Conservation (phyloP, 768 basidiomycete species). For the Serendipita sp. region DNA sequence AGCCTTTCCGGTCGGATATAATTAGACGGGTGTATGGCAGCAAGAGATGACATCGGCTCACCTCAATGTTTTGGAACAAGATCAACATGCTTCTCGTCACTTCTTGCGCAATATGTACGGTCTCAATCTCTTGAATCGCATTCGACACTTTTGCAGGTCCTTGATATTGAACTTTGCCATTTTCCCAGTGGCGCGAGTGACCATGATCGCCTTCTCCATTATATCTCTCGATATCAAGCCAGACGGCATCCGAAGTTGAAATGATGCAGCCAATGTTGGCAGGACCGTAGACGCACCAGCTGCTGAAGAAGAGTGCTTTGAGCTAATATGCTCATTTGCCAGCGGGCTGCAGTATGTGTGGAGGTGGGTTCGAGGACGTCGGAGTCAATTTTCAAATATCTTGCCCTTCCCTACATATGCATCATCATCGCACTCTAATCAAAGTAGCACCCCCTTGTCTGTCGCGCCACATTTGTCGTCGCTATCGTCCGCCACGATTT, state of each 20-base stretch:
- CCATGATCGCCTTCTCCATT: constrained; percentile 7
- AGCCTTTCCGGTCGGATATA: constrained; percentile 32
- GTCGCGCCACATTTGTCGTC: constrained; percentile 35
- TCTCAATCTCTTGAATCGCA: constrained; percentile 38
- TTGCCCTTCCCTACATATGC: not conserved
- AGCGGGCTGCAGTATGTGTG: not conserved
- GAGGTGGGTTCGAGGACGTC: not conserved
- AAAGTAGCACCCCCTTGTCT: not conserved
- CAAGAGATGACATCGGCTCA: constrained; percentile 21
- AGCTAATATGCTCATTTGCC: not conserved
- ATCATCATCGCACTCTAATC: constrained; percentile 38
- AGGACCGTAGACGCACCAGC: constrained; percentile 15
- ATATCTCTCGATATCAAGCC: constrained; percentile 16
- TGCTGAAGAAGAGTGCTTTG: constrained; percentile 12
- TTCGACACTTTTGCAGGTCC: constrained; percentile 43
- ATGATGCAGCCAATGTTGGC: constrained; percentile 16
- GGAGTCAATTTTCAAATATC: not conserved
- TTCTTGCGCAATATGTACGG: constrained; percentile 64
- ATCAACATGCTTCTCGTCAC: constrained; percentile 60
- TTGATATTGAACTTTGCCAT: constrained; percentile 41
- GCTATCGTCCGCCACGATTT: constrained; percentile 39
- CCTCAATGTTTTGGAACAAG: constrained; percentile 62
- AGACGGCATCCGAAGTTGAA: constrained; percentile 19
- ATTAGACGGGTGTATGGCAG: not conserved
- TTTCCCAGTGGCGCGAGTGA: not conserved